Evolutionary conservation across 202 grass and related monocot species (phyloP), one percentile per base, ranked within the genome.

Genomic region (Zizania palustris): DNA sequence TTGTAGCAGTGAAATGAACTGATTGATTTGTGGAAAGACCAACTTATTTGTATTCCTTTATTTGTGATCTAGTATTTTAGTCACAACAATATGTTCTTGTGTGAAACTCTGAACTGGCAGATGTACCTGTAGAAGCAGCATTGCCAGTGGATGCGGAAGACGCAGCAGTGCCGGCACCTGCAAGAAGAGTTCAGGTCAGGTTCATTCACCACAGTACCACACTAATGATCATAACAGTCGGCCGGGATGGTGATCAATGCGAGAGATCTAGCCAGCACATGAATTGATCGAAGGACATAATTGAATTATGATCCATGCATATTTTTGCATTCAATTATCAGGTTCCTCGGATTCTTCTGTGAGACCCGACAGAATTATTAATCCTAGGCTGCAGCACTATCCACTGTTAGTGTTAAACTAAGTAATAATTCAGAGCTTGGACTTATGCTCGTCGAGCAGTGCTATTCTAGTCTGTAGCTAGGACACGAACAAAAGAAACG

Each of bases 121-220:
- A 1, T 43, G 14, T 79, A 84, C 85, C 80, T 71, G 75, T 71
- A 43, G 85, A 88, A 49, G 72, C 59, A 50, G 74, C 33, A 40
- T 40, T 63, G 41, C 85, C 85, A 0, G 64, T 50, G 63, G 85
- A 84, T 38, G 70, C 69, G 48, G 85, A 83, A 55, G 85, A 83
- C 3, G 74, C 67, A 13, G 73, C 79, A 46, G 85, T 21, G 35
- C 19, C 21, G 10, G 61, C 3, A 72, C 68, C 85, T 87, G 67
- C 20, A 11, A 56, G 6, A 39, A 41, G 21, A 63, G 54, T 71
- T 10, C 36, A 44, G 41, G n/a, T 15, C 13, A 48, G 5, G 41
- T 9, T 21, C 19, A 7, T 9, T 85, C 21, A 73, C 9, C n/a
- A 66, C 2, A 15, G 22, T 59, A n/a, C n/a, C n/a, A 28, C 28